Evolutionary conservation across 345 rosid species (phyloP).

Genomic region (Ailanthus altissimus): DNA sequence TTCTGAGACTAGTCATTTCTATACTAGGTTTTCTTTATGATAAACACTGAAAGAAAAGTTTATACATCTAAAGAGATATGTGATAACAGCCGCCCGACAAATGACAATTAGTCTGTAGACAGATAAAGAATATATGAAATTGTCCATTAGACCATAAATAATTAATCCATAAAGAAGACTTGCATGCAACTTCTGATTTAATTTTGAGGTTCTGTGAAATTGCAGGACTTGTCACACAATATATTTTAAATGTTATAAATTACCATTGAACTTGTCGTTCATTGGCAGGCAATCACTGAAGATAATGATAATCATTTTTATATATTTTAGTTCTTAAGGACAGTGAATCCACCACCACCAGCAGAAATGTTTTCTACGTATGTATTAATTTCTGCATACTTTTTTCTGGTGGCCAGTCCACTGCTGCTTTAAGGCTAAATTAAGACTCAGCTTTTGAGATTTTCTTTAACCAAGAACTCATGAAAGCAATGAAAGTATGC

Average conservation of each 20-base stretch:
- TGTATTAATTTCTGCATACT: no score
- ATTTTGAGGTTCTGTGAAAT: no score
- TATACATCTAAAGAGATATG: neutral
- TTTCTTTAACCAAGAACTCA: neutral
- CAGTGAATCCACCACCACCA: no score
- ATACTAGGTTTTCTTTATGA: neutral
- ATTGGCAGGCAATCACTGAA: no score
- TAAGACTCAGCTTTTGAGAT: neutral
- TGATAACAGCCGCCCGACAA: slow-evolving; percentile 7
- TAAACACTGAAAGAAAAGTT: neutral
- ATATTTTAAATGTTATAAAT: no score
- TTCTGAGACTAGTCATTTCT: neutral
- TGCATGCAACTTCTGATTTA: neutral
- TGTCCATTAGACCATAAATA: neutral
- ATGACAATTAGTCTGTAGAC: neutral
- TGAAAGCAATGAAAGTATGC: neutral
- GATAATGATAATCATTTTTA: no score
- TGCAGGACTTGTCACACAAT: no score
- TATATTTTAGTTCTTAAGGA: no score
- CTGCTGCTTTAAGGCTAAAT: no score
- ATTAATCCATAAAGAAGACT: neutral
- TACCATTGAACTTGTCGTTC: no score
- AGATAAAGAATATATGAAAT: neutral
- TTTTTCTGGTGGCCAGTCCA: no score
- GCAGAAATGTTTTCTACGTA: no score